phyloP scores from a whole-genome alignment of 257 asterid genomes.

The Solanum corneliomulleri region DNA sequence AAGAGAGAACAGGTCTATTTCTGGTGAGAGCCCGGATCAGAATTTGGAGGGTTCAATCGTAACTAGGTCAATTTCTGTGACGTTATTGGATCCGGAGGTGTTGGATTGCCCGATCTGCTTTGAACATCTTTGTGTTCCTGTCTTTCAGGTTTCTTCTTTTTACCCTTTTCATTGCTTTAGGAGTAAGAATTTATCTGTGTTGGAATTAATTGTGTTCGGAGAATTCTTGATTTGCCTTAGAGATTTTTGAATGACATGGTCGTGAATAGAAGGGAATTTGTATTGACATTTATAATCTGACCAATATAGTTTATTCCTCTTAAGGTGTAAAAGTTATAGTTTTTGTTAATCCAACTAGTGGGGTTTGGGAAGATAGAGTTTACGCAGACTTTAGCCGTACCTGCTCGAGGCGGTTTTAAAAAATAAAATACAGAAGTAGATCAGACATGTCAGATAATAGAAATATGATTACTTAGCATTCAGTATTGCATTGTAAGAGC shows the following conservation, averaged over 20 bases:
- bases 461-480: not conserved
- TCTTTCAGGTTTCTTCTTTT: slow-evolving; percentile 45
- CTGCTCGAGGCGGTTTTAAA: not conserved
- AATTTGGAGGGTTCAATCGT: not conserved
- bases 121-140: slow-evolving; percentile 45
- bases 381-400: not conserved
- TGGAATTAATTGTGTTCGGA: not conserved
- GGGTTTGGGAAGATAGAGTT: not conserved
- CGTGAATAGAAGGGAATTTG: not conserved
- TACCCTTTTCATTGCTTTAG: not conserved
- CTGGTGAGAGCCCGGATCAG: not conserved
- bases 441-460: not conserved
- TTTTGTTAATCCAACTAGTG: not conserved
- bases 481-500: not conserved
- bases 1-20: not conserved
- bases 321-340: not conserved
- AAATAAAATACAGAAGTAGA: not conserved
- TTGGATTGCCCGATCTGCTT: slow-evolving; percentile 68
- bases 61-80: slow-evolving; percentile 19
- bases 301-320: not conserved
- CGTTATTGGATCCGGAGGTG: slow-evolving; percentile 51
- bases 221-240: not conserved
- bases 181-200: not conserved
- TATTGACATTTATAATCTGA: not conserved
- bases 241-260: not conserved